A percentile compares a stretch with the other conserved stretches of the same genome.
phyloP scores from a whole-genome alignment of 2,329 filamentous ascomycete genomes.

The Colletotrichum agaves region DNA sequence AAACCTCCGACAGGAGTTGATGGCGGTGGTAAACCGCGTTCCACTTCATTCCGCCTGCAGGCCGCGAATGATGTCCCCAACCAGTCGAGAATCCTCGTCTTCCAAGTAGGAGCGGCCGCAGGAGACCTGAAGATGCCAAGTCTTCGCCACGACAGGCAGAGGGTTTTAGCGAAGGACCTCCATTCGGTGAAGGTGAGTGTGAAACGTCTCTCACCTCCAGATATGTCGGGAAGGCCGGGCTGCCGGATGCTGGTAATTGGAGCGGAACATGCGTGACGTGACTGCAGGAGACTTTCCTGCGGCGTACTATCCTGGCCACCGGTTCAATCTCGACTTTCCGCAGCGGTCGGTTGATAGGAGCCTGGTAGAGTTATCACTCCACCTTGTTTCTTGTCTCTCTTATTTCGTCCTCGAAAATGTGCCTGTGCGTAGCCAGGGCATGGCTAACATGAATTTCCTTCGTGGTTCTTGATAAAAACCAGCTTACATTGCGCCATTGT shows the following conservation, averaged over 20 bases:
- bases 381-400: background rate
- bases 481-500: background rate
- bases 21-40: background rate
- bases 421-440: background rate
- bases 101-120: conserved; percentile 4
- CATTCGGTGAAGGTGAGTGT: too few species aligned
- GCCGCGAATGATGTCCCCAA: background rate
- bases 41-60: background rate
- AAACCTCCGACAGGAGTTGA: background rate
- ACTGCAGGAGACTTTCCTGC: background rate
- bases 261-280: background rate
- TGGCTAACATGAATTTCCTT: too few species aligned
- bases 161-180: too few species aligned
- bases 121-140: background rate
- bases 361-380: background rate
- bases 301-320: background rate
- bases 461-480: background rate
- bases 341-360: background rate
- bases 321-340: background rate
- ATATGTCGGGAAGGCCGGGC: too few species aligned
- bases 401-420: background rate
- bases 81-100: conserved; percentile 1
- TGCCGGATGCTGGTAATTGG: background rate
- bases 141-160: too few species aligned
- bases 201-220: too few species aligned